Conservation (phyloP, 495 filamentous ascomycete genomes). For the Annulohypoxylon bovei region DNA sequence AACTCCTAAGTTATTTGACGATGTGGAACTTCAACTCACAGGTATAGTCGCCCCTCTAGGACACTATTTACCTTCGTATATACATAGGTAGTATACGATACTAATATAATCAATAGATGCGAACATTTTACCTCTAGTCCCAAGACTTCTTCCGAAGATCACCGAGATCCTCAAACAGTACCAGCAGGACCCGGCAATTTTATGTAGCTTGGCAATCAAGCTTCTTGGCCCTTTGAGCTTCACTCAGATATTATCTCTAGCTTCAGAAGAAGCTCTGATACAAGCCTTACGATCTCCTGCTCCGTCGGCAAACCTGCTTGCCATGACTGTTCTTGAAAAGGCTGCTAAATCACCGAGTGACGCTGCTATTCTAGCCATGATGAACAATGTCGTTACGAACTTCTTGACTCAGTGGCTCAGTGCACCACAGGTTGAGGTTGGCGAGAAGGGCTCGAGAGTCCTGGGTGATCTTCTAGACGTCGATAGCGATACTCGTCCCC, state of each 20-base stretch:
- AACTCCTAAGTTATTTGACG: slow-evolving; percentile 61
- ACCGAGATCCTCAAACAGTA: slow-evolving; percentile 59
- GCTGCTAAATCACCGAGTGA: slow-evolving; percentile 69
- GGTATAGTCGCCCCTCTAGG: slow-evolving; percentile 41
- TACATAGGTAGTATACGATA: neutral
- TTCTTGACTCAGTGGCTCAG: slow-evolving; percentile 78
- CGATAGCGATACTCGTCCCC: slow-evolving; percentile 66
- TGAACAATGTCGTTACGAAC: slow-evolving; percentile 67
- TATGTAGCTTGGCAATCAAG: slow-evolving; percentile 62
- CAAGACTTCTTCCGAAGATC: slow-evolving; percentile 59
- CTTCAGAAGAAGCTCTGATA: slow-evolving; percentile 63
- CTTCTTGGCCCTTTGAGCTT: slow-evolving; percentile 64
- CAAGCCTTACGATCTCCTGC: slow-evolving; percentile 68
- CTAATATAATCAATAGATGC: slow-evolving; percentile 43
- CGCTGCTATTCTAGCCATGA: slow-evolving; percentile 72
- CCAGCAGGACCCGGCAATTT: slow-evolving; percentile 60
- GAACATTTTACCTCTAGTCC: slow-evolving; percentile 60
- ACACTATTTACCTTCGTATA: neutral
- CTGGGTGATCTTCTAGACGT: slow-evolving; percentile 76
- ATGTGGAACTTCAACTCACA: slow-evolving; percentile 64
- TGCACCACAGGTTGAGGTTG: slow-evolving; percentile 75
- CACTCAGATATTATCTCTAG: slow-evolving; percentile 60
- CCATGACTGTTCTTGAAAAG: slow-evolving; percentile 76
- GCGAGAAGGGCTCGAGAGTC: slow-evolving; percentile 70
- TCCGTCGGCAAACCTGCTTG: slow-evolving; percentile 73